phyloP scores from a whole-genome alignment of 805 yeast species.

The Ogataea saltuana region DNA sequence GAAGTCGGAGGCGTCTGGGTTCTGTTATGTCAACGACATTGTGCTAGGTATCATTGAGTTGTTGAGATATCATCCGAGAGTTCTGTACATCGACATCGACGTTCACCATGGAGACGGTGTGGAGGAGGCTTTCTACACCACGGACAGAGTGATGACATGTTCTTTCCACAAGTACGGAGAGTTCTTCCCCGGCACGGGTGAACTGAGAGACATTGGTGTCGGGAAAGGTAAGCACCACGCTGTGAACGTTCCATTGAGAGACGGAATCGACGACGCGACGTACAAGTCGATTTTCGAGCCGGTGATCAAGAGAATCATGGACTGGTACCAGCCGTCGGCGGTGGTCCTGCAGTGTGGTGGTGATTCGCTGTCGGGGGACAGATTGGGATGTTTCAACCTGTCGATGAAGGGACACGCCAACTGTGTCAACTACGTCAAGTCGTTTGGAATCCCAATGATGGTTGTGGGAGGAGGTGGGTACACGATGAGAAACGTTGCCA shows the following conservation, averaged over 20 bases:
- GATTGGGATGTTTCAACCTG: slow-evolving; percentile 92
- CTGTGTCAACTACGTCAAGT: slow-evolving; percentile 84
- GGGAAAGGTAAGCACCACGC: slow-evolving; percentile 82
- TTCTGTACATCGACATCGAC: slow-evolving; percentile 84
- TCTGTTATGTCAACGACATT: slow-evolving; percentile 88
- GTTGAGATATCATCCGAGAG: slow-evolving; percentile 81
- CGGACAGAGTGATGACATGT: slow-evolving; percentile 88
- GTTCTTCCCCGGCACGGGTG: slow-evolving; percentile 93
- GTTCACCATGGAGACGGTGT: slow-evolving; percentile 96
- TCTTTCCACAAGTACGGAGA: slow-evolving; percentile 93
- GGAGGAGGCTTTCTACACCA: slow-evolving; percentile 89
- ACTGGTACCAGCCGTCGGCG: slow-evolving; percentile 93
- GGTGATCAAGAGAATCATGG: slow-evolving; percentile 70
- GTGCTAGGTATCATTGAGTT: slow-evolving; percentile 81
- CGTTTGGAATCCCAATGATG: slow-evolving; percentile 86
- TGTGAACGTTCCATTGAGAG: slow-evolving; percentile 83
- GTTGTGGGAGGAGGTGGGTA: slow-evolving; percentile 98
- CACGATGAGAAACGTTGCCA: slow-evolving; percentile 94
- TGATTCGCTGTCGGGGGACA: slow-evolving; percentile 93
- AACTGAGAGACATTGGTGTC: slow-evolving; percentile 78
- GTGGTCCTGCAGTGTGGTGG: slow-evolving; percentile 99
- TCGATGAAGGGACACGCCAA: slow-evolving; percentile 95
- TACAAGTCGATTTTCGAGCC: slow-evolving; percentile 89
- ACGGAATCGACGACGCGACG: slow-evolving; percentile 91
- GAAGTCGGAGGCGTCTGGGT: slow-evolving; percentile 86